phyloP scores from a whole-genome alignment of 106 monocot species.

The Phalaenopsis aphrodite region DNA sequence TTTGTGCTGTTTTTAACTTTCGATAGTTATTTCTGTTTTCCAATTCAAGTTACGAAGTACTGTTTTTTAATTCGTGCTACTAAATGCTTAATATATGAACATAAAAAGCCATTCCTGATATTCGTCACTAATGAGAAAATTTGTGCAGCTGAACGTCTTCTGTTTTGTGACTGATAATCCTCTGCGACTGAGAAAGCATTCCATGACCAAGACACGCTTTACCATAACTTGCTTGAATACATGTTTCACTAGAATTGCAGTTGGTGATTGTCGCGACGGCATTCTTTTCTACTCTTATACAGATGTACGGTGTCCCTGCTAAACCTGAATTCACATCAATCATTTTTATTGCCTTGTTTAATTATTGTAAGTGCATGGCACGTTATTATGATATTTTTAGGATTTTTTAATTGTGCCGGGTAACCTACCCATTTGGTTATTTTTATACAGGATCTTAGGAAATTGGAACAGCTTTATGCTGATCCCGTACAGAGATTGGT shows the following conservation, averaged over 20 bases:
- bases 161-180: conserved; percentile 70
- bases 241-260: conserved; percentile 62
- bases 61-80: neutral
- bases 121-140: neutral
- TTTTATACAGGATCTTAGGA: conserved; percentile 48
- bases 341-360: neutral
- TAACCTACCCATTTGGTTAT: neutral
- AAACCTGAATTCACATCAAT: neutral
- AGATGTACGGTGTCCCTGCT: conserved; percentile 41
- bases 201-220: conserved; percentile 73
- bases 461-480: conserved; percentile 68
- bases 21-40: neutral
- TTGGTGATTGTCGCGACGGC: conserved; percentile 99
- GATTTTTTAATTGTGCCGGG: neutral
- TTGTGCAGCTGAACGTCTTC: conserved; percentile 63
- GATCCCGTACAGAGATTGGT: conserved; percentile 83
- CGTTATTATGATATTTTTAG: neutral
- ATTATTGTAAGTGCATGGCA: neutral
- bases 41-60: neutral
- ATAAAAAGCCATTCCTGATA: neutral
- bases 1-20: neutral
- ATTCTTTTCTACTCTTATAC: conserved; percentile 77
- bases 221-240: conserved; percentile 72
- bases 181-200: conserved; percentile 46
- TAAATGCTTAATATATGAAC: neutral